Evolutionary conservation across 192 early-diverging fungal genomes (phyloP).

Genomic region (Backusella psychrophila): DNA sequence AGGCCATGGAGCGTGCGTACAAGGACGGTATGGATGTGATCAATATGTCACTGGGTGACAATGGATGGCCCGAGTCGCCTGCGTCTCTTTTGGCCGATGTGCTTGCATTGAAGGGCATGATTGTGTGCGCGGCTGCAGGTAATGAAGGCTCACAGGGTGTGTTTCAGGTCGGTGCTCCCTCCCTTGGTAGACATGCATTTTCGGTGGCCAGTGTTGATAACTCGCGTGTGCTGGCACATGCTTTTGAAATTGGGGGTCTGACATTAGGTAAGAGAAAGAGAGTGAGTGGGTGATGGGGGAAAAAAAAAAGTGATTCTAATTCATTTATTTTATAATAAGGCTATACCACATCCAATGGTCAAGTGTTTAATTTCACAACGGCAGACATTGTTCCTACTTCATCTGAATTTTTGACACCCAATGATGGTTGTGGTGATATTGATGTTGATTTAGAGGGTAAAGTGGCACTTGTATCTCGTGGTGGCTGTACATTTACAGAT

Average conservation of each 20-base stretch:
- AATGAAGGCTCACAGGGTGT: conserved; percentile 70
- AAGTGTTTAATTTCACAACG: conserved; percentile 24
- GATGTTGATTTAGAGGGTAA: conserved; percentile 29
- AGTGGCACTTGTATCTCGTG: conserved; percentile 43
- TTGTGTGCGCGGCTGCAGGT: conserved; percentile 68
- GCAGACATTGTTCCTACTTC: conserved; percentile 40
- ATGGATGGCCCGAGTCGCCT: conserved; percentile 54
- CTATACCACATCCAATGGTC: conserved; percentile 14
- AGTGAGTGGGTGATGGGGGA: neutral
- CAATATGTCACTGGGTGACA: conserved; percentile 65
- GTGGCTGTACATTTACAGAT: conserved; percentile 41
- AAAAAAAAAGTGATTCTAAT: neutral
- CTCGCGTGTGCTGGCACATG: conserved; percentile 18
- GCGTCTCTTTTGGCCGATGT: conserved; percentile 41
- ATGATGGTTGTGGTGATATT: conserved; percentile 49
- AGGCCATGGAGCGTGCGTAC: conserved; percentile 50
- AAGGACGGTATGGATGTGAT: conserved; percentile 55
- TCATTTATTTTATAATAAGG: neutral
- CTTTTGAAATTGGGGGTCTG: neutral
- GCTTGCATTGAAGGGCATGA: conserved; percentile 46
- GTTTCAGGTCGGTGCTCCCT: conserved; percentile 49
- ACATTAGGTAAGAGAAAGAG: conserved; percentile 18
- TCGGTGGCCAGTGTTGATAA: conserved; percentile 62
- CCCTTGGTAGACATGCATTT: conserved; percentile 47
- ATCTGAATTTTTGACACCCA: conserved; percentile 25